Evolutionary conservation across 352 stramenopile genomes (phyloP).

Genomic region (Pythium dissotocum): DNA sequence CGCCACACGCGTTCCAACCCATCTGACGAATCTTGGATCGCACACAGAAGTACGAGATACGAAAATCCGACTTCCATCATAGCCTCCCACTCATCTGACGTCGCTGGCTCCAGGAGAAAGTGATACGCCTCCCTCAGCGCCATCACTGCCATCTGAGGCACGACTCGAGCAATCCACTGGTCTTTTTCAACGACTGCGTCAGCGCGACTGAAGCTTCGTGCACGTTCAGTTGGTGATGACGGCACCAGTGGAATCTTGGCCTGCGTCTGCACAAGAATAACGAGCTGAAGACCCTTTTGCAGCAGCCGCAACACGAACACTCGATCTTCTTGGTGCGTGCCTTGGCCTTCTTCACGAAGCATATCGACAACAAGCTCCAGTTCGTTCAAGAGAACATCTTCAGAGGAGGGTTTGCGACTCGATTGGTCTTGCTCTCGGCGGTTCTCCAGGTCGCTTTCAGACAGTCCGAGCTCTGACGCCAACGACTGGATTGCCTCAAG

Average conservation of each 20-base stretch:
- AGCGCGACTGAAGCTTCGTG: background rate
- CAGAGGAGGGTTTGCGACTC: conserved; percentile 32
- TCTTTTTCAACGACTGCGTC: background rate
- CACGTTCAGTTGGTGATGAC: conserved; percentile 6
- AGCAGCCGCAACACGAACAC: conserved; percentile 57
- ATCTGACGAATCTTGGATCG: background rate
- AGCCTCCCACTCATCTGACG: conserved; percentile 11
- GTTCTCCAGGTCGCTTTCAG: conserved; percentile 57
- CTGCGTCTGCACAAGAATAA: conserved; percentile 30
- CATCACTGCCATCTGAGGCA: conserved; percentile 15
- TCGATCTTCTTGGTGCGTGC: conserved; percentile 27
- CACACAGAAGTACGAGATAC: conserved; percentile 47
- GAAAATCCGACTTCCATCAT: conserved; percentile 46
- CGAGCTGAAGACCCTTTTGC: conserved; percentile 58
- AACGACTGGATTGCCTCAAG: conserved; percentile 59
- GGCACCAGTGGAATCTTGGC: conserved; percentile 7
- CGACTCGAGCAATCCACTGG: conserved; percentile 12
- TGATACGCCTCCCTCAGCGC: conserved; percentile 11
- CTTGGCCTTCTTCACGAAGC: conserved; percentile 44
- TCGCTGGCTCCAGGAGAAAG: background rate
- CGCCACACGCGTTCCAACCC: conserved; percentile 41
- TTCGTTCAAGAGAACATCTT: conserved; percentile 57
- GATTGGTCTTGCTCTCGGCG: conserved; percentile 36
- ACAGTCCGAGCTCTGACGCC: conserved; percentile 60
- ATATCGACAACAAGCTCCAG: conserved; percentile 71